phyloP scores from a whole-genome alignment of 768 basidiomycete genomes.

The Rhodotorula taiwanensis region DNA sequence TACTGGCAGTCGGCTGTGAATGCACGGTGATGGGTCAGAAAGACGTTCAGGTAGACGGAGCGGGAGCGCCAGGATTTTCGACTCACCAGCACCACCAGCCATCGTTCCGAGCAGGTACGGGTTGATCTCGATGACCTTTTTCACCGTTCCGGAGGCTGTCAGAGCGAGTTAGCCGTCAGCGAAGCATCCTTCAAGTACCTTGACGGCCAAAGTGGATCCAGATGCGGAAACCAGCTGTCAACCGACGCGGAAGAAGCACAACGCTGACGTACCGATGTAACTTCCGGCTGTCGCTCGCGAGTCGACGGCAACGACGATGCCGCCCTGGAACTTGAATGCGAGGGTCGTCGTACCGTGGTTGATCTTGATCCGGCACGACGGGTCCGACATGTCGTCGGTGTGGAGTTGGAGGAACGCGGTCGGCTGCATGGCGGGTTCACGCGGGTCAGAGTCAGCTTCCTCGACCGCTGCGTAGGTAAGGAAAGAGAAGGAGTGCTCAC shows the following conservation, averaged over 20 bases:
- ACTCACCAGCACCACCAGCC: conserved; percentile 98
- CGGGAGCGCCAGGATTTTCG: too few species aligned
- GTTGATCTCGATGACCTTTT: conserved; percentile 98
- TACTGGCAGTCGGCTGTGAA: conserved; percentile 80
- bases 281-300: conserved; percentile 94
- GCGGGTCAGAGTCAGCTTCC: neutral
- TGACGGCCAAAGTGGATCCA: neutral
- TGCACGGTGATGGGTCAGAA: neutral
- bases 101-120: conserved; percentile 97
- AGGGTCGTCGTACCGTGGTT: conserved; percentile 97
- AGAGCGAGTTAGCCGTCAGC: too few species aligned
- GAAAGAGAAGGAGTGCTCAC: conserved; percentile 11
- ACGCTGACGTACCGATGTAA: conserved; percentile 70
- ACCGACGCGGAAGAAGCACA: neutral
- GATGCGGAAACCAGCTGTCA: neutral
- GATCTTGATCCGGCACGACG: conserved; percentile 92
- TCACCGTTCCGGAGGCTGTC: conserved; percentile 88
- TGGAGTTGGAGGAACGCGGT: conserved; percentile 82
- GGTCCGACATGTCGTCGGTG: conserved; percentile 92
- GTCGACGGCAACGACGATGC: conserved; percentile 99
- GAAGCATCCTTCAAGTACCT: too few species aligned
- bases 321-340: conserved; percentile 92
- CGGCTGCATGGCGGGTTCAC: conserved; percentile 54
- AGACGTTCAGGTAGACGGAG: too few species aligned
- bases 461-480: too few species aligned